Conservation (phyloP, 164 flowering plant genomes). For the Stephania japonica region DNA sequence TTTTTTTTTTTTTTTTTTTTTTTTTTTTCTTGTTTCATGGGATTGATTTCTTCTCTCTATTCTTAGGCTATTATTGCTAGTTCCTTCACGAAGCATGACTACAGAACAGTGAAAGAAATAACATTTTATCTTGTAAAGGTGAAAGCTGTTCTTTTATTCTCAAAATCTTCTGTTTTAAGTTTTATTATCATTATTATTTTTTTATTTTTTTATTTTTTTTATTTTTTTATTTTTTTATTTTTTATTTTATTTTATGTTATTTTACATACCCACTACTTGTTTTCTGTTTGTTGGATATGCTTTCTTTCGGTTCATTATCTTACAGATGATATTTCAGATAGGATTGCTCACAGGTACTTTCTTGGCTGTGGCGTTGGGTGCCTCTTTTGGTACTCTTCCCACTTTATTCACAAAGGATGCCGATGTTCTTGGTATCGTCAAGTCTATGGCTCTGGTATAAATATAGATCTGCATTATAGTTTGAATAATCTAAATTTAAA, state of each 20-base stretch:
- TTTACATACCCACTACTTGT: background rate
- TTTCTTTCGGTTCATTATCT: background rate
- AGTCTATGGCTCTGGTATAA: constrained; percentile 68
- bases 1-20: background rate
- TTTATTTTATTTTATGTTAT: background rate
- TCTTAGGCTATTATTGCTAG: constrained; percentile 79
- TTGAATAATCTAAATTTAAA: background rate
- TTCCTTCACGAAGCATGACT: constrained; percentile 62
- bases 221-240: background rate
- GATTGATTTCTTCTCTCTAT: background rate
- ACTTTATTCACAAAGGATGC: constrained; percentile 69
- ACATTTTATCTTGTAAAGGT: constrained; percentile 67
- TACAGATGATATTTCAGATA: constrained; percentile 38
- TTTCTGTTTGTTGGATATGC: constrained; percentile 3
- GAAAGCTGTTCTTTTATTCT: background rate
- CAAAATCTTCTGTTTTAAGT: too few relatives aligned
- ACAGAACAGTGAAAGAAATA: constrained; percentile 52
- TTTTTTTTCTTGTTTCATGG: background rate
- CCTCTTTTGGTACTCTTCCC: constrained; percentile 60
- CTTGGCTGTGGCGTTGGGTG: constrained; percentile 54
- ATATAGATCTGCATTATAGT: background rate
- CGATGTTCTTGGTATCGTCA: constrained; percentile 62
- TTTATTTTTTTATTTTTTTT: too few relatives aligned
- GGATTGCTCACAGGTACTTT: constrained; percentile 61
- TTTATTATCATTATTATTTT: too few relatives aligned